phyloP scores from a whole-genome alignment of 192 early-diverging fungal genomes.

The Gamsiella multidivaricata region DNA sequence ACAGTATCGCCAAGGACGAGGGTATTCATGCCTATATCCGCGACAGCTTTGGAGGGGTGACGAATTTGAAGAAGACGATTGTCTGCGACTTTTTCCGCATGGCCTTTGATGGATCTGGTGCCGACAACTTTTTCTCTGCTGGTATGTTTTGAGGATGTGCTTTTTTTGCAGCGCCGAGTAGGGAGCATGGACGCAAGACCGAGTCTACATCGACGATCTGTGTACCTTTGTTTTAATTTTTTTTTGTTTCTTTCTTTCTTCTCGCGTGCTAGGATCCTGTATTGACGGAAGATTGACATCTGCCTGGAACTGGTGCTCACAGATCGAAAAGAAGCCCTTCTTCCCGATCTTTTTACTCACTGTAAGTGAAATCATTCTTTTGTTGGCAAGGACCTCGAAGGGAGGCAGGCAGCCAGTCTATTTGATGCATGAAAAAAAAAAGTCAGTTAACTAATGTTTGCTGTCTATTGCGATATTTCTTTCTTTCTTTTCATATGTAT shows the following conservation, averaged over 20 bases:
- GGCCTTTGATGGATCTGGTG: conserved; percentile 97
- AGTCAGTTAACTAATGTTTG: no score
- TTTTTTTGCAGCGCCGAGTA: no score
- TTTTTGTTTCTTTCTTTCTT: neutral
- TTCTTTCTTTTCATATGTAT: conserved; percentile 48
- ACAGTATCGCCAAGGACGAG: conserved; percentile 64
- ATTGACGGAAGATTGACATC: conserved; percentile 96
- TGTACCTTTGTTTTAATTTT: neutral
- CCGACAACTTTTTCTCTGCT: conserved; percentile 91
- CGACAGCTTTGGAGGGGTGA: conserved; percentile 72
- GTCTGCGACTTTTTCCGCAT: conserved; percentile 94
- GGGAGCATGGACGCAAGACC: no score
- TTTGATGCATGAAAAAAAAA: no score
- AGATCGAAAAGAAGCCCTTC: conserved; percentile 92
- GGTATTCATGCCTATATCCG: conserved; percentile 78
- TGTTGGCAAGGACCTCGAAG: no score
- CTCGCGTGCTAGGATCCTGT: conserved; percentile 63
- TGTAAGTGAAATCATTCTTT: conserved; percentile 37
- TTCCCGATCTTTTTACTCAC: conserved; percentile 92
- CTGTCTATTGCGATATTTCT: no score
- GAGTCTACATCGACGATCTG: neutral
- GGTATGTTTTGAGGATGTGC: conserved; percentile 53
- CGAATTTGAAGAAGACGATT: conserved; percentile 75
- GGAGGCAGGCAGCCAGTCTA: no score
- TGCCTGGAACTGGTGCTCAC: conserved; percentile 93